These are phyloP conservation scores for Paraglomus occultum DNA, from an alignment of 192 early-diverging fungal genomes.

Conservation along the genomic window DNA sequence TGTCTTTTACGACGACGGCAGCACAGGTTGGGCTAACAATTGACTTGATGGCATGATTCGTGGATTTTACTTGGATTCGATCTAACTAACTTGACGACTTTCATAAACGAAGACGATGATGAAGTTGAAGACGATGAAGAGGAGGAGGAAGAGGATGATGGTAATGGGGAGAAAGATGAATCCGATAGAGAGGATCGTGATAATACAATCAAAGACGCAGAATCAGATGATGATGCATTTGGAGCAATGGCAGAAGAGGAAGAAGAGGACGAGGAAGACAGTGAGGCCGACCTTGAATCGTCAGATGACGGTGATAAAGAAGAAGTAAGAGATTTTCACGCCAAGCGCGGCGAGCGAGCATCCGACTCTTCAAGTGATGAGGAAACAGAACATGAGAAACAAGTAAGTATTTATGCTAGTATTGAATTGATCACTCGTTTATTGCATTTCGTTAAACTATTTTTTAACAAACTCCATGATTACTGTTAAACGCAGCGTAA, in stretches of 20 bases:
- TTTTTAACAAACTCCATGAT: too few relatives aligned
- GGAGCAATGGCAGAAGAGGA: constrained; percentile 41
- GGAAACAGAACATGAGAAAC: constrained; percentile 47
- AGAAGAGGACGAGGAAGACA: constrained; percentile 38
- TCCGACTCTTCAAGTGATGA: constrained; percentile 16
- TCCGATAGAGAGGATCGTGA: constrained; percentile 38
- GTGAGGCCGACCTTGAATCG: constrained; percentile 3
- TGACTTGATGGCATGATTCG: too few relatives aligned
- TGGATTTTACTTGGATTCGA: too few relatives aligned
- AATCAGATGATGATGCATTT: constrained; percentile 43
- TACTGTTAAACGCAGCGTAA: constrained; percentile 43
- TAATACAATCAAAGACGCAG: constrained; percentile 49
- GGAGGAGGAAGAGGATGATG: constrained; percentile 45
- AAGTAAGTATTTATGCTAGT: constrained; percentile 31
- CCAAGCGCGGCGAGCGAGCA: too few relatives aligned
- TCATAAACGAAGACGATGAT: constrained; percentile 29
- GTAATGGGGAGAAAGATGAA: constrained; percentile 37
- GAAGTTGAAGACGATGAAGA: constrained; percentile 40
- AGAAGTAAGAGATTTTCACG: constrained; percentile 27
- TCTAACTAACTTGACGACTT: too few relatives aligned
- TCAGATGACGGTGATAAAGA: constrained; percentile 34
- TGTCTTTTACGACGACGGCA: too few relatives aligned
- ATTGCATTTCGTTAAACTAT: background rate
- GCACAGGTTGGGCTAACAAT: too few relatives aligned
- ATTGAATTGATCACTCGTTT: background rate